These are phyloP conservation scores for Cyathus striatus DNA, from an alignment of 768 basidiomycete species.

Conservation along the genomic window DNA sequence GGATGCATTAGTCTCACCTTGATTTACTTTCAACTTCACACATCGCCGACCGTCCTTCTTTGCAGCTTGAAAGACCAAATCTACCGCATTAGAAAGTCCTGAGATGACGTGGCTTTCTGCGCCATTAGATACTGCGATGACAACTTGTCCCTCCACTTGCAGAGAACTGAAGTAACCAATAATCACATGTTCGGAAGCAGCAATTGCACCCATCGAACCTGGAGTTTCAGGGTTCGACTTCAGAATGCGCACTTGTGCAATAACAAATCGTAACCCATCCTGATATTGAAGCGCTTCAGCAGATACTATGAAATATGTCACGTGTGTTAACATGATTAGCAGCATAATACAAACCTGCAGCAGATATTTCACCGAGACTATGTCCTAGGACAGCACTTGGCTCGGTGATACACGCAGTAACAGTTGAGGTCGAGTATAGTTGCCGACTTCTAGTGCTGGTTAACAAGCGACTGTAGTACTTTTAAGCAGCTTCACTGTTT, in stretches of 20 bases:
- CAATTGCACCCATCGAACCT: conserved; percentile 27
- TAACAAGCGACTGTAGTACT: no score
- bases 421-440: no score
- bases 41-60: conserved; percentile 20
- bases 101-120: conserved; percentile 21
- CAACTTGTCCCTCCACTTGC: conserved; percentile 14
- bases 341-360: no score
- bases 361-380: no score
- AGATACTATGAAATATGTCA: conserved; percentile 17
- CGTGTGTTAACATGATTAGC: no score
- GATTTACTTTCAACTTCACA: conserved; percentile 23
- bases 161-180: conserved; percentile 15
- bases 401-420: no score
- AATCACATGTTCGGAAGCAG: conserved; percentile 17
- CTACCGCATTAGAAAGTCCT: conserved; percentile 19
- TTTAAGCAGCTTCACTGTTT: no score
- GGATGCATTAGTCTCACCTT: no score
- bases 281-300: conserved; percentile 22
- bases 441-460: no score
- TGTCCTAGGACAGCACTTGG: no score
- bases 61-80: conserved; percentile 16
- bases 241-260: conserved; percentile 22
- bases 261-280: conserved; percentile 21
- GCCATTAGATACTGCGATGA: conserved; percentile 24
- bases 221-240: conserved; percentile 18